phyloP scores from a whole-genome alignment of 2,329 filamentous ascomycete species.

The Aspergillus uvarum region DNA sequence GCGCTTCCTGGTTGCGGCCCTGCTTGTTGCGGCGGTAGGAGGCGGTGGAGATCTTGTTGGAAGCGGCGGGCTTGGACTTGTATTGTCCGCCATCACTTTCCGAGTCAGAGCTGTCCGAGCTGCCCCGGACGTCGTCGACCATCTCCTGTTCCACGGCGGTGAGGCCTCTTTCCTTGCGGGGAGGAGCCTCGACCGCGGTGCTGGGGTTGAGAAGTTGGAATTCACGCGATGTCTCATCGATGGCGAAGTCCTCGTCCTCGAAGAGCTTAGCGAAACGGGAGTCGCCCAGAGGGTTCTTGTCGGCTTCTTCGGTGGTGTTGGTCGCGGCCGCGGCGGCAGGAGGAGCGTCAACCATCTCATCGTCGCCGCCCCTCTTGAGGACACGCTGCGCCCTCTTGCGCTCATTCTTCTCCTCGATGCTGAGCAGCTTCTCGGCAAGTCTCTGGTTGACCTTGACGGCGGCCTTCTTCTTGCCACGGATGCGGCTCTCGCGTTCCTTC shows the following conservation, averaged over 20 bases:
- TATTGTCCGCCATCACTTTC: conserved; percentile 32
- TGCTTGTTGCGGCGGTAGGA: conserved; percentile 57
- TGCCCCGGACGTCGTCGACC: conserved; percentile 50
- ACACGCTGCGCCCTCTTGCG: conserved; percentile 46
- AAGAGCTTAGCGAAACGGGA: conserved; percentile 85
- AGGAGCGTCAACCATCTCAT: conserved; percentile 36
- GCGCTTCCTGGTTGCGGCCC: conserved; percentile 49
- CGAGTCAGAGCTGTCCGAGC: conserved; percentile 37
- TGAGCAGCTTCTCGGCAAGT: conserved; percentile 62
- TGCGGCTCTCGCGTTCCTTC: conserved; percentile 92
- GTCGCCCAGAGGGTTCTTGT: conserved; percentile 72
- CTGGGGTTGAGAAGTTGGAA: conserved; percentile 89
- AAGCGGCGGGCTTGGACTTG: conserved; percentile 29
- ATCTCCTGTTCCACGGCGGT: conserved; percentile 65
- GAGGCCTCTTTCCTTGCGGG: conserved; percentile 50
- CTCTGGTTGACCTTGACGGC: conserved; percentile 79
- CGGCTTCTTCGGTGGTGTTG: conserved; percentile 28
- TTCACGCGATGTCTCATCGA: conserved; percentile 85
- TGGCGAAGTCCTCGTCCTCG: conserved; percentile 86
- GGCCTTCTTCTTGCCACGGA: conserved; percentile 91
- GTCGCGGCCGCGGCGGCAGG: background rate
- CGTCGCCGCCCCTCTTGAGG: conserved; percentile 59
- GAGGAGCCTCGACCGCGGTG: conserved; percentile 51
- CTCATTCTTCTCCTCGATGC: conserved; percentile 59
- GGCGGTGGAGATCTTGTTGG: conserved; percentile 52